Evolutionary conservation across 23 red algal species (phyloP).

Genomic region (Chondrus crispus): DNA sequence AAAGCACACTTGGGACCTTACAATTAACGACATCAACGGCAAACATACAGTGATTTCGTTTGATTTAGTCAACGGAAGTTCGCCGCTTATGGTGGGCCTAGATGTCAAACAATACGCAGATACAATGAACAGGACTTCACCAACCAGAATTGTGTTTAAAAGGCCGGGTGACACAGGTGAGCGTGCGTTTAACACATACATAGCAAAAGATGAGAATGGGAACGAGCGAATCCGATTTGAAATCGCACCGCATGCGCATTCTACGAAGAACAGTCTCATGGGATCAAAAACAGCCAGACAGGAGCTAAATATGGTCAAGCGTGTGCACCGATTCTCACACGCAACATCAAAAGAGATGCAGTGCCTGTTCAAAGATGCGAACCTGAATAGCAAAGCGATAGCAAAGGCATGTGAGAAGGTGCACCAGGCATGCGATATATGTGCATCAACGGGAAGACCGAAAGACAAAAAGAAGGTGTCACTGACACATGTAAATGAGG

Average conservation of each 20-base stretch:
- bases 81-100: neutral
- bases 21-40: conserved; percentile 11
- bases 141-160: neutral
- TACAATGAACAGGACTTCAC: neutral
- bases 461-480: conserved; percentile 22
- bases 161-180: neutral
- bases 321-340: no score
- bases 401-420: conserved; percentile 7
- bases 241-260: neutral
- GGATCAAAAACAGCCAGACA: neutral
- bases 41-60: neutral
- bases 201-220: neutral
- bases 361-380: no score
- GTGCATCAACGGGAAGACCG: conserved; percentile 20
- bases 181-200: conserved; percentile 2
- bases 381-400: neutral
- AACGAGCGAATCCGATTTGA: conserved; percentile 1
- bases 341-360: no score
- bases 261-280: neutral
- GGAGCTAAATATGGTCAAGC: neutral
- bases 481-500: conserved; percentile 7
- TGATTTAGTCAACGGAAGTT: conserved; percentile 6
- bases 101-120: neutral
- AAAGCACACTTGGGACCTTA: neutral
- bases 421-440: conserved; percentile 3